Base-by-base conservation (phyloP, 257 asterid genomes). In the Eustoma russellianum region DNA sequence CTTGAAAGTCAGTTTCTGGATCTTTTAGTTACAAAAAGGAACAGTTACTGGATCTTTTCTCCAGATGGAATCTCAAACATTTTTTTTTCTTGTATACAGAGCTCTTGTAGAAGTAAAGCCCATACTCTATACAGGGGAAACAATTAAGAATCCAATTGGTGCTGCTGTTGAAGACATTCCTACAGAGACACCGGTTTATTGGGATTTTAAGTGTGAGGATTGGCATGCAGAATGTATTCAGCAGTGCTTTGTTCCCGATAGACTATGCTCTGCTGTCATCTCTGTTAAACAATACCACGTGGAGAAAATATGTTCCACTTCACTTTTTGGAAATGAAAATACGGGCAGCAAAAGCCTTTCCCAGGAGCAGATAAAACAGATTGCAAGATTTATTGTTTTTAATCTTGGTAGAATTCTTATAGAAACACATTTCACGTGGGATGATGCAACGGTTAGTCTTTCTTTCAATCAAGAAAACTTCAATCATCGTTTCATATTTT, bases 21-120 rank as follows among this genome's bases (percentile, higher is more conserved):
- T 24, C 30, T 24, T 4, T 24, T n/a, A n/a, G n/a, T n/a, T n/a
- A n/a, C n/a, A n/a, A n/a, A n/a, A n/a, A n/a, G n/a, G n/a, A n/a
- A n/a, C n/a, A n/a, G n/a, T n/a, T n/a, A n/a, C n/a, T n/a, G n/a
- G n/a, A n/a, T n/a, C n/a, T n/a, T 19, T 3, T 19, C 28, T 19
- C 28, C n/a, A n/a, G n/a, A n/a, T n/a, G n/a, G n/a, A n/a, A n/a
- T 38, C 43, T 38, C 12, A 38, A 17, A 6, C 17, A 13, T n/a
- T n/a, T n/a, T 41, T 33, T n/a, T 61, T 52, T 24, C 41, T 56
- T 34, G 19, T 60, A 9, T 71, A 52, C 77, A 87, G 98, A 55
- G 97, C 98, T 62, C 61, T 66, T 53, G 94, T 91, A 61, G 98
- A 91, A 76, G 77, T 91, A 66, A 91, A 91, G 68, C 97, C 98